Base-by-base conservation (phyloP, 1,284 basidiomycete species). In the Ceratobasidium sp. region DNA sequence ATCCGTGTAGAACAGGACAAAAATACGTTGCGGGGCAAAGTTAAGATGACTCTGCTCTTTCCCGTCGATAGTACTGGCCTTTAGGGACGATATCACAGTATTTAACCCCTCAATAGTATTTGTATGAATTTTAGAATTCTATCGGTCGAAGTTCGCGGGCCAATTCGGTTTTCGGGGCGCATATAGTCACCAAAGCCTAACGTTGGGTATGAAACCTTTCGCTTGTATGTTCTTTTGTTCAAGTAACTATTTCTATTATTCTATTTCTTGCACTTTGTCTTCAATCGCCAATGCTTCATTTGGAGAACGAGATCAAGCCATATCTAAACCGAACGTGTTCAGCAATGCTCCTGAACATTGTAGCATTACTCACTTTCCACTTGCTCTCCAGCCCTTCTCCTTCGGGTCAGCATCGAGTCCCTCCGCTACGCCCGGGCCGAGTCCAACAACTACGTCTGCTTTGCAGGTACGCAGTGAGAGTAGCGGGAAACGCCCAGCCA, bases 1-100 rank as follows among this genome's bases (percentile, higher is more conserved):
- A 91, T 99, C 57, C 87, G 90, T 64, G 92, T 98, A 2, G 93
- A 96, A 77, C 97, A 95, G 82, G 95, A 99, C 77, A 87, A 84
- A 75, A 96, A 95, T 74, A 98, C 95, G 7, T 93, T 97, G 77
- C 82, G 96, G 68, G 94, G 93, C 9, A 89, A 89, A 74, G 94
- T 97, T 7, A 92, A 89, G 78, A 96, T 97, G 94, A 85, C 82
- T 4, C 81, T 97, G 49, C 80, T 89, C n/a, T 79, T 83, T 57
- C 91, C 91, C 1, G 78, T 91, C 21, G 84, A 90, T 46, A 67
- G 53, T 30, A 44, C 42, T 44, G 62, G 62, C n/a, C 41, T 66
- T 50, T 66, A 46, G 56, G 16, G 8, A 8, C 16, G 39, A 41
- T 41, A 8, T 41, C 8, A 16, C 16, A 41, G 39, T 16, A 16